Percentiles rank a stretch among this genome's conserved stretches.
These are phyloP conservation scores for Ramularia endophylla DNA, from an alignment of 2,329 filamentous ascomycete species.

Conservation along the genomic window DNA sequence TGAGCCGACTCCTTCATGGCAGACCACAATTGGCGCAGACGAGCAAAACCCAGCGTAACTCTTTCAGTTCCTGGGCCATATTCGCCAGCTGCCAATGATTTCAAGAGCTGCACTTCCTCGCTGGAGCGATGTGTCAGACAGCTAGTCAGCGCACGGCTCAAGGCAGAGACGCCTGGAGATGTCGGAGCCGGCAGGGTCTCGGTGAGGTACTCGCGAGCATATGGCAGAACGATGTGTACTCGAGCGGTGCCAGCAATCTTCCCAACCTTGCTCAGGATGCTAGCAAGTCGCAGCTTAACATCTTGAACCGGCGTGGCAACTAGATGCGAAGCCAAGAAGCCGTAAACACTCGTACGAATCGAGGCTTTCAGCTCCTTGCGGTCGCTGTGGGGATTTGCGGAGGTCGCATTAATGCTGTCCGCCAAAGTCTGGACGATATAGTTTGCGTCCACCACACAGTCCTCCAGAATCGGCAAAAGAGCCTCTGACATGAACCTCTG, in stretches of 20 bases:
- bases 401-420: constrained; percentile 47
- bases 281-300: constrained; percentile 67
- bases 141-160: constrained; percentile 49
- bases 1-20: constrained; percentile 61
- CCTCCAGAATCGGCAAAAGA: constrained; percentile 72
- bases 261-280: constrained; percentile 62
- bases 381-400: constrained; percentile 14
- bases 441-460: constrained; percentile 72
- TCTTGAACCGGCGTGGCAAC: constrained; percentile 60
- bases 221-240: constrained; percentile 68
- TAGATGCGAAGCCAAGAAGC: constrained; percentile 68
- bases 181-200: constrained; percentile 45
- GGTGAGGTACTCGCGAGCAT: constrained; percentile 63
- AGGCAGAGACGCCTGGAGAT: constrained; percentile 41
- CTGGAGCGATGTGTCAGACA: constrained; percentile 52
- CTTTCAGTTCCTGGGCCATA: constrained; percentile 45
- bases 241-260: constrained; percentile 68
- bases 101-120: constrained; percentile 52
- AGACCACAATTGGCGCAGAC: constrained; percentile 67
- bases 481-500: constrained; percentile 59
- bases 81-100: constrained; percentile 44
- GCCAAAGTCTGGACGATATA: constrained; percentile 63
- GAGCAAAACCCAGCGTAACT: constrained; percentile 59
- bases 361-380: constrained; percentile 52
- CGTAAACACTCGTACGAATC: constrained; percentile 58